A percentile compares a stretch with the other conserved stretches of the same genome.
phyloP scores from a whole-genome alignment of 495 filamentous ascomycete species.

The Ramalina peruviana region DNA sequence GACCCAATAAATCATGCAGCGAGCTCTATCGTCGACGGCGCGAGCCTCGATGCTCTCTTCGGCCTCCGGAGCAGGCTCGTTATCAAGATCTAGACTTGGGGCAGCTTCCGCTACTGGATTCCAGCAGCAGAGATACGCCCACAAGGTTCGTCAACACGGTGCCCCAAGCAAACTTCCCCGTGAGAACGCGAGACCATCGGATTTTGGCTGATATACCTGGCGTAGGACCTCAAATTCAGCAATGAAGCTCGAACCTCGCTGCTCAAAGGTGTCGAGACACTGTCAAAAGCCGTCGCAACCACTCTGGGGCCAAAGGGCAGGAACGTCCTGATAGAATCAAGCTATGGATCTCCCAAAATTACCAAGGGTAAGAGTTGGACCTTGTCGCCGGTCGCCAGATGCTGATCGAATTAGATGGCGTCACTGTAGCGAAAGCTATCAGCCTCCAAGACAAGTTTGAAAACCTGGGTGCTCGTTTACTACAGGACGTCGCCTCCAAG shows the following conservation, averaged over 20 bases:
- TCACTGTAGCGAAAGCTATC: slow-evolving; percentile 85
- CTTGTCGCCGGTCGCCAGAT: not conserved
- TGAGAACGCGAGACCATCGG: not conserved
- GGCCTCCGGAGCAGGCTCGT: slow-evolving; percentile 25
- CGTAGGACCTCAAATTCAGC: slow-evolving; percentile 92
- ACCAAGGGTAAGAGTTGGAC: slow-evolving; percentile 66
- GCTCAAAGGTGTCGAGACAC: slow-evolving; percentile 87
- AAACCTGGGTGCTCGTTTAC: slow-evolving; percentile 90
- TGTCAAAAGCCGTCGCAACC: slow-evolving; percentile 90
- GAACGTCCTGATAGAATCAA: slow-evolving; percentile 94
- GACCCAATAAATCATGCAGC: slow-evolving; percentile 41
- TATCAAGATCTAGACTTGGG: slow-evolving; percentile 17
- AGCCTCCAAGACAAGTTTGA: slow-evolving; percentile 97
- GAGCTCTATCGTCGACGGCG: slow-evolving; percentile 50
- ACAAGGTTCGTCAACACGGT: slow-evolving; percentile 57
- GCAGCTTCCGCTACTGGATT: slow-evolving; percentile 41
- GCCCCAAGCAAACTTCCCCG: not conserved
- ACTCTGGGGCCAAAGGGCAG: slow-evolving; percentile 95
- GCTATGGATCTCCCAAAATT: slow-evolving; percentile 97
- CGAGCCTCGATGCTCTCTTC: slow-evolving; percentile 59
- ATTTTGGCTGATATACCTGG: not conserved
- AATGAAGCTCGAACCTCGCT: slow-evolving; percentile 84
- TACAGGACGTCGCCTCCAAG: slow-evolving; percentile 97
- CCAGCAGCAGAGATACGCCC: slow-evolving; percentile 81
- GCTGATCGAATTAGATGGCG: slow-evolving; percentile 58